These are phyloP conservation scores for Trypanosoma conorhini DNA, from an alignment of 208 protist species.

Conservation along the genomic window DNA sequence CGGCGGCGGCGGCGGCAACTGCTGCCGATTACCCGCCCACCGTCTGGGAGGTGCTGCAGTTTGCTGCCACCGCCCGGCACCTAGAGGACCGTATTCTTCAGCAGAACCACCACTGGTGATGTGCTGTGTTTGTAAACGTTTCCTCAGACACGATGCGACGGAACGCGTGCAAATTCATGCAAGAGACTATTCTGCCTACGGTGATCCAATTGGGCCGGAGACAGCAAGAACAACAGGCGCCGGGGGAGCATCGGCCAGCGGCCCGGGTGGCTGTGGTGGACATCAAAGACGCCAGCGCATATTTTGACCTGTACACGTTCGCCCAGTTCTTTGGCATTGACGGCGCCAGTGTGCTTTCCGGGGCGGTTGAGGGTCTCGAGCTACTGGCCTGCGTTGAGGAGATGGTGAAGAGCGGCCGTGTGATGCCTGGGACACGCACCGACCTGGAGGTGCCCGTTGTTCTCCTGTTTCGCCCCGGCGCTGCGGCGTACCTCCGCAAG, in stretches of 20 bases:
- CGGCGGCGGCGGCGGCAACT: no score
- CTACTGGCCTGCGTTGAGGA: slow-evolving; percentile 4
- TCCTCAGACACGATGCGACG: background rate
- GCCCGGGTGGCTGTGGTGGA: slow-evolving; percentile 11
- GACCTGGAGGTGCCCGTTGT: background rate
- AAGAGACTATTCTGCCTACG: slow-evolving; percentile 5
- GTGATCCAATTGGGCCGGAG: background rate
- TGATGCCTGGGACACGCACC: background rate
- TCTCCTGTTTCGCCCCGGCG: slow-evolving; percentile 20
- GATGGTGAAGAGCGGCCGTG: background rate
- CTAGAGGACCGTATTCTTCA: slow-evolving; percentile 2
- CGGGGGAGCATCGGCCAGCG: background rate
- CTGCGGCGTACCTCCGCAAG: slow-evolving; percentile 17
- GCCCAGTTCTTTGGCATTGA: background rate
- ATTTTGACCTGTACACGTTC: slow-evolving; percentile 25
- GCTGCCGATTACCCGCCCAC: background rate
- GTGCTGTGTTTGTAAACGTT: slow-evolving; percentile 16
- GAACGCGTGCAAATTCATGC: background rate
- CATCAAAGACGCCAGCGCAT: background rate
- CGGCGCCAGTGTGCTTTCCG: background rate
- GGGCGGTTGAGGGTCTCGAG: background rate
- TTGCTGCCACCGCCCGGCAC: background rate
- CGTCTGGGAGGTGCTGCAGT: background rate
- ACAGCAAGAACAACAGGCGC: background rate
- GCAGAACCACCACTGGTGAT: slow-evolving; percentile 1